Conservation (phyloP, 495 filamentous ascomycete species). For the Tuber calosporum region DNA sequence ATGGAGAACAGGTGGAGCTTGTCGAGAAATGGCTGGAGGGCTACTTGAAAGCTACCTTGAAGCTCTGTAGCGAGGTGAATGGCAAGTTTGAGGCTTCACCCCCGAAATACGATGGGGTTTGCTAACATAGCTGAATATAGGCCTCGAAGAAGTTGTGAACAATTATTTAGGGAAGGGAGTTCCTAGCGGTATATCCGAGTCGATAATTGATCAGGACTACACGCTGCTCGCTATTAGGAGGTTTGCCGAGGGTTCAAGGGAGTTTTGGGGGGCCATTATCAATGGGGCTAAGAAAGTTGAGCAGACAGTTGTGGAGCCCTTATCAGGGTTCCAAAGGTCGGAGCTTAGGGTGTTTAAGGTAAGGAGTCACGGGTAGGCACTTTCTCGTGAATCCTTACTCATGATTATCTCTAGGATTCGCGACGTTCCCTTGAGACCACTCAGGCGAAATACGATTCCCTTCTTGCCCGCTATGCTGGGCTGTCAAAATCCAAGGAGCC, state of each 20-base stretch:
- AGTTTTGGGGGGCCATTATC: conserved; percentile 76
- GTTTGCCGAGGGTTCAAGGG: conserved; percentile 73
- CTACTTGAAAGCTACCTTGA: conserved; percentile 70
- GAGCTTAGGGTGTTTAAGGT: conserved; percentile 65
- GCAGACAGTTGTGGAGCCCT: conserved; percentile 66
- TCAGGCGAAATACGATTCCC: conserved; percentile 74
- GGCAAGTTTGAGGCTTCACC: conserved; percentile 52
- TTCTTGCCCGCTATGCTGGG: conserved; percentile 67
- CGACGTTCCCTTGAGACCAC: conserved; percentile 66
- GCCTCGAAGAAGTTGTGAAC: conserved; percentile 50
- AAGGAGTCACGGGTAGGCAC: conserved; percentile 6
- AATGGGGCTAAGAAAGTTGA: conserved; percentile 67
- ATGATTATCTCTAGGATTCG: conserved; percentile 53
- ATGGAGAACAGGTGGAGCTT: conserved; percentile 81
- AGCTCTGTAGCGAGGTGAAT: conserved; percentile 65
- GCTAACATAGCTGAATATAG: conserved; percentile 13
- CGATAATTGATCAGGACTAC: conserved; percentile 88
- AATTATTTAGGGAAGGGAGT: conserved; percentile 63
- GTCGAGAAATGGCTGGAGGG: conserved; percentile 90
- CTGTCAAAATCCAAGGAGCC: conserved; percentile 92
- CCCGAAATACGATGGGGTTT: neutral
- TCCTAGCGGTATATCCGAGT: conserved; percentile 63
- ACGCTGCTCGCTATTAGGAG: conserved; percentile 76
- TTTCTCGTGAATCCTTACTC: conserved; percentile 15
- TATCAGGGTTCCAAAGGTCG: conserved; percentile 63